Percentiles rank a stretch among this genome's conserved stretches.
Conservation (phyloP, 2,329 filamentous ascomycete species). For the Penicillium brasilianum region DNA sequence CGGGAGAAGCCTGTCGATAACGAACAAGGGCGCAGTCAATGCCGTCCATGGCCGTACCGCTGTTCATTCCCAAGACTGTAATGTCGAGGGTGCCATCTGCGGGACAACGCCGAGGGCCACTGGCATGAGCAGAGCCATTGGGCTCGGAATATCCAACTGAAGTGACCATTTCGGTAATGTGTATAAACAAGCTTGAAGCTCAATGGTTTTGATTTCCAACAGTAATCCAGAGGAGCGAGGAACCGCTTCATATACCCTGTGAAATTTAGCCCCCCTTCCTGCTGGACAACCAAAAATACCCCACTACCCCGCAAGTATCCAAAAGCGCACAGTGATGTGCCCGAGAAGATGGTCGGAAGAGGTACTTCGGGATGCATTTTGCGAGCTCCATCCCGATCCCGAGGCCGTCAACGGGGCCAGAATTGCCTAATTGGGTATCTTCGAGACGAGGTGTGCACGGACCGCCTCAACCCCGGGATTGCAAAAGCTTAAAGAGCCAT, state of each 20-base stretch:
- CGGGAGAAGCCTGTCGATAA: conserved; percentile 58
- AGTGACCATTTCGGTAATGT: conserved; percentile 11
- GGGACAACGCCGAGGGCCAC: conserved; percentile 29
- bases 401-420: conserved; percentile 1
- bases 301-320: neutral
- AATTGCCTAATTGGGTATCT: conserved; percentile 13
- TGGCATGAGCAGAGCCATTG: conserved; percentile 11
- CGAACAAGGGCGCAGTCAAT: conserved; percentile 63
- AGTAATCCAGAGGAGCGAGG: conserved; percentile 8
- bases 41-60: conserved; percentile 58
- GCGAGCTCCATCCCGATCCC: conserved; percentile 3
- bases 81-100: conserved; percentile 49
- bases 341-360: neutral
- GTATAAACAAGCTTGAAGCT: neutral
- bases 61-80: conserved; percentile 58
- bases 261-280: conserved; percentile 2
- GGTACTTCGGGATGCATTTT: neutral
- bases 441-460: conserved; percentile 17
- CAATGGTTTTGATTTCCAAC: conserved; percentile 5
- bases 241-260: conserved; percentile 13
- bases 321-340: conserved; percentile 3
- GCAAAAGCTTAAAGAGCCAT: conserved; percentile 11
- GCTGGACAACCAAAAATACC: neutral
- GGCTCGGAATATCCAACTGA: conserved; percentile 10
- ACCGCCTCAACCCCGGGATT: neutral